Evolutionary conservation across 1,139 yeast genomes (phyloP).

Genomic region (Protomyces macrosporus): DNA sequence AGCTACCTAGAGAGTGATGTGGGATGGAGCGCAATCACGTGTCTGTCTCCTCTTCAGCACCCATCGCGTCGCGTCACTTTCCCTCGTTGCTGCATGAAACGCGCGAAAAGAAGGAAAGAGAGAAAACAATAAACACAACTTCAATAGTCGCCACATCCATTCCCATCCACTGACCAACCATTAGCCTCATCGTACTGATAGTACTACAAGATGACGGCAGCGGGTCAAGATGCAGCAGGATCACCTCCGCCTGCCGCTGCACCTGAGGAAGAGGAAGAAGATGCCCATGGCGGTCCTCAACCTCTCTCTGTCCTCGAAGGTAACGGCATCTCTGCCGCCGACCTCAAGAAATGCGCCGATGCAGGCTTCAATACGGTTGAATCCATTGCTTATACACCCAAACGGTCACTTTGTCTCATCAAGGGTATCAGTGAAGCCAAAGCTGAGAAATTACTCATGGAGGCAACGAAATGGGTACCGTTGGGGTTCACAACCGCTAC

Average conservation of each 20-base stretch:
- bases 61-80: background rate
- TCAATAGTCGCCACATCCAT: background rate
- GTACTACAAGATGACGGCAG: background rate
- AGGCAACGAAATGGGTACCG: constrained; percentile 83
- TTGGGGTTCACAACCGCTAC: constrained; percentile 98
- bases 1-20: too few species aligned
- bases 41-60: too few species aligned
- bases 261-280: constrained; percentile 29
- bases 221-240: background rate
- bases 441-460: constrained; percentile 76
- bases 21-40: too few species aligned
- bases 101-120: too few species aligned
- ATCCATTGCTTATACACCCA: constrained; percentile 43
- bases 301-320: constrained; percentile 43
- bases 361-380: constrained; percentile 51
- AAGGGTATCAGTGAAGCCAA: constrained; percentile 95
- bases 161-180: too few species aligned
- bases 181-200: background rate
- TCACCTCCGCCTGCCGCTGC: too few species aligned
- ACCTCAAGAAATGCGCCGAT: constrained; percentile 71
- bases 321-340: constrained; percentile 77
- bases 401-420: constrained; percentile 65
- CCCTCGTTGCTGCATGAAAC: too few species aligned
- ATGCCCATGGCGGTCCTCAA: constrained; percentile 31
- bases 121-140: background rate